A percentile compares a stretch with the other conserved stretches of the same genome.
These are phyloP conservation scores for Babjeviella inositovora DNA, from an alignment of 805 yeast genomes.

Conservation along the genomic window DNA sequence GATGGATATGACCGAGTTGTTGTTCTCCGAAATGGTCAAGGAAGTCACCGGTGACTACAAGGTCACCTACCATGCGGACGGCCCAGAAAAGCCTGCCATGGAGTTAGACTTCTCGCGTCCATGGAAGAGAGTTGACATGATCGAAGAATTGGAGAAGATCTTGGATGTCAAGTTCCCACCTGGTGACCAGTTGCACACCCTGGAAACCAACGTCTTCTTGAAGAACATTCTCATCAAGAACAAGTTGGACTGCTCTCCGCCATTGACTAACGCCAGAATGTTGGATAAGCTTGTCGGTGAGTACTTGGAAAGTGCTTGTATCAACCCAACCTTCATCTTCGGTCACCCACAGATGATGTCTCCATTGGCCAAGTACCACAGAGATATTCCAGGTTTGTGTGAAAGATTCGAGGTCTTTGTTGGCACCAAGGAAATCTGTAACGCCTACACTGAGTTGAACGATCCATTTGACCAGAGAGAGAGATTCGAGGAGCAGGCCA, in stretches of 20 bases:
- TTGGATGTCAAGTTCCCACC: slow-evolving; percentile 86
- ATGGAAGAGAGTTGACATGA: slow-evolving; percentile 98
- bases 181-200: slow-evolving; percentile 89
- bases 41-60: slow-evolving; percentile 82
- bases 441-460: slow-evolving; percentile 96
- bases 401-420: slow-evolving; percentile 98
- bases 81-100: slow-evolving; percentile 58
- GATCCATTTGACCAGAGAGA: slow-evolving; percentile 98
- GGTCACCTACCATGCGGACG: slow-evolving; percentile 84
- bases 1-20: slow-evolving; percentile 86
- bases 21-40: slow-evolving; percentile 96
- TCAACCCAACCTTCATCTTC: slow-evolving; percentile 94
- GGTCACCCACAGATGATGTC: slow-evolving; percentile 99
- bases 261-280: slow-evolving; percentile 96
- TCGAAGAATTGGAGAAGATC: slow-evolving; percentile 82
- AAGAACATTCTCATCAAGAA: slow-evolving; percentile 62
- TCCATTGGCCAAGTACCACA: slow-evolving; percentile 92
- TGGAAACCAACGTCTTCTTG: slow-evolving; percentile 83
- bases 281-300: slow-evolving; percentile 96
- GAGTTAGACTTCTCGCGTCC: slow-evolving; percentile 87
- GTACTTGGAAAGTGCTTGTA: slow-evolving; percentile 82
- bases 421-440: slow-evolving; percentile 95
- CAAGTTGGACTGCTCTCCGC: slow-evolving; percentile 78
- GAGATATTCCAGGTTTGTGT: slow-evolving; percentile 86
- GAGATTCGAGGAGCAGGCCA: slow-evolving; percentile 97